These are phyloP conservation scores for Pichia eremophila DNA, from an alignment of 805 yeast genomes.

Conservation along the genomic window DNA sequence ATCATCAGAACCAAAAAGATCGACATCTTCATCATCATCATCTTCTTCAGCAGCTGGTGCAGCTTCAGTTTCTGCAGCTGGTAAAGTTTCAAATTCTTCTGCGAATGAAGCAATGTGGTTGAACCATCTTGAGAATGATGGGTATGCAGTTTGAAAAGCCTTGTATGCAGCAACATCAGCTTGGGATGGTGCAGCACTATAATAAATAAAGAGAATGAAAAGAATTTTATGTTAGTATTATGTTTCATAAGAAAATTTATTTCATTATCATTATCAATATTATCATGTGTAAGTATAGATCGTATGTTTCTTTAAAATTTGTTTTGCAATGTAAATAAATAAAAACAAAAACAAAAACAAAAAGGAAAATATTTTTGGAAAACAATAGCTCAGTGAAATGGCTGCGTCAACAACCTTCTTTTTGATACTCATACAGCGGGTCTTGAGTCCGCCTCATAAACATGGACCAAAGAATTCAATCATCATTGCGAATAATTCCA, in stretches of 20 bases:
- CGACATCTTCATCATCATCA: constrained; percentile 86
- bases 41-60: constrained; percentile 56
- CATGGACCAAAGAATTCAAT: constrained; percentile 81
- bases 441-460: constrained; percentile 93
- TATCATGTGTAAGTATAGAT: neutral
- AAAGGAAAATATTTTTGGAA: neutral
- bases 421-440: constrained; percentile 90
- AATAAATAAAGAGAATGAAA: constrained; percentile 11
- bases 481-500: constrained; percentile 40
- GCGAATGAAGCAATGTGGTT: constrained; percentile 94
- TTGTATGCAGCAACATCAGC: constrained; percentile 92
- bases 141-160: constrained; percentile 87
- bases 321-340: too few species aligned
- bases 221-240: too few species aligned
- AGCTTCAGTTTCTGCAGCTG: constrained; percentile 63
- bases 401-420: constrained; percentile 24
- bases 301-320: too few species aligned
- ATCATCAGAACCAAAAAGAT: constrained; percentile 86
- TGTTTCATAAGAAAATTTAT: too few species aligned
- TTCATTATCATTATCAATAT: too few species aligned
- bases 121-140: constrained; percentile 96
- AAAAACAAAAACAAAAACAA: too few species aligned
- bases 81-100: constrained; percentile 71
- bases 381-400: constrained; percentile 9
- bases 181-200: constrained; percentile 81